A percentile compares a stretch with the other conserved stretches of the same genome.
phyloP scores from a whole-genome alignment of 768 basidiomycete species.

The Trametes sanguinea region DNA sequence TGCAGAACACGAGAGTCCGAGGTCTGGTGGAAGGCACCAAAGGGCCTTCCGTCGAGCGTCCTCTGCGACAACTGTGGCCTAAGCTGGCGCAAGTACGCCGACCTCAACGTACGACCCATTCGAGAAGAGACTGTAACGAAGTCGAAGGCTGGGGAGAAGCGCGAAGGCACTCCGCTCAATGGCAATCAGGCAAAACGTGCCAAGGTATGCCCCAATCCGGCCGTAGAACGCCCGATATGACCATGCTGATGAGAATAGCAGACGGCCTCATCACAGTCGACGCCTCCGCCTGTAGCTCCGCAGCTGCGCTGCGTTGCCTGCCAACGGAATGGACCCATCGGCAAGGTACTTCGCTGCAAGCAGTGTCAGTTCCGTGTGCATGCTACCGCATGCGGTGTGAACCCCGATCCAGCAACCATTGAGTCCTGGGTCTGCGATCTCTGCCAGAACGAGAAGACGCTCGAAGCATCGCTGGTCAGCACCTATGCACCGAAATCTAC shows the following conservation, averaged over 20 bases:
- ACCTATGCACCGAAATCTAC: not conserved
- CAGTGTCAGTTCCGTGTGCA: conserved; percentile 80
- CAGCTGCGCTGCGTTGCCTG: conserved; percentile 79
- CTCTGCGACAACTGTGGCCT: conserved; percentile 86
- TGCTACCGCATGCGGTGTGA: conserved; percentile 71
- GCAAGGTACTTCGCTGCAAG: conserved; percentile 80
- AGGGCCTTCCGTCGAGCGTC: conserved; percentile 72
- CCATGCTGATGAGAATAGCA: not conserved
- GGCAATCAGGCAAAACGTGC: conserved; percentile 61
- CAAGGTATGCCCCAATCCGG: conserved; percentile 44
- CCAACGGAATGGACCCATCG: conserved; percentile 68
- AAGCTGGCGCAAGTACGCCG: conserved; percentile 93
- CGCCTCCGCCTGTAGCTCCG: conserved; percentile 55
- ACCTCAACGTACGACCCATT: conserved; percentile 72
- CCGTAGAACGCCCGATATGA: not conserved
- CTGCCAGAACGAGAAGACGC: conserved; percentile 79
- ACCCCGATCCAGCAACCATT: conserved; percentile 59
- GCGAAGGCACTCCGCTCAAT: conserved; percentile 60
- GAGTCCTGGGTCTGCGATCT: conserved; percentile 87
- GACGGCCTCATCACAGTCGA: conserved; percentile 52
- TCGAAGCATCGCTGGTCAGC: conserved; percentile 81
- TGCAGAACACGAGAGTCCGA: conserved; percentile 81
- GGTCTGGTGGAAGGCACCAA: conserved; percentile 92
- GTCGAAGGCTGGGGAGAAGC: conserved; percentile 45
- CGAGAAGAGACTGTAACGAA: conserved; percentile 61